A percentile compares a stretch with the other conserved stretches of the same genome.
These are phyloP conservation scores for Diplodia seriata DNA, from an alignment of 2,329 filamentous ascomycete species.

Conservation along the genomic window DNA sequence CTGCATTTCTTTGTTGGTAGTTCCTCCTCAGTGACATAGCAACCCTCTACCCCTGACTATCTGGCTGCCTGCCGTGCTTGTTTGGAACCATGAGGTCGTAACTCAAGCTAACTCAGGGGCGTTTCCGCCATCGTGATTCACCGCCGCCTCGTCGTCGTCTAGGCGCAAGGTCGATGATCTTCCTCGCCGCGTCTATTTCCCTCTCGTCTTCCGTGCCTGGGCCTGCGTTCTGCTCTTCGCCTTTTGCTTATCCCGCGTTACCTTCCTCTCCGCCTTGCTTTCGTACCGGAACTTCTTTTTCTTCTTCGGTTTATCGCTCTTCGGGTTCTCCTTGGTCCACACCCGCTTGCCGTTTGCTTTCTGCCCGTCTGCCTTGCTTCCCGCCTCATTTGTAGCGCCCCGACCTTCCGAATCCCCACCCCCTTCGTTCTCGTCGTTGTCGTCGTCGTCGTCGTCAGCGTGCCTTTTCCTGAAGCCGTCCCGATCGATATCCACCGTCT, in stretches of 20 bases:
- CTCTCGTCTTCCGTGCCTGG: slow-evolving; percentile 56
- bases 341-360: slow-evolving; percentile 54
- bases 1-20: slow-evolving; percentile 36
- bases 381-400: slow-evolving; percentile 44
- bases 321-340: slow-evolving; percentile 62
- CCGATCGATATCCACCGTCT: slow-evolving; percentile 80
- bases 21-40: slow-evolving; percentile 33
- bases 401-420: slow-evolving; percentile 35
- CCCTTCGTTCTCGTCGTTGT: slow-evolving; percentile 43
- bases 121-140: slow-evolving; percentile 3
- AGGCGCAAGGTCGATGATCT: neutral
- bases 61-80: slow-evolving; percentile 14
- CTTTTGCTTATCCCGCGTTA: slow-evolving; percentile 67
- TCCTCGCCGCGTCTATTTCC: slow-evolving; percentile 4
- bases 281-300: slow-evolving; percentile 96
- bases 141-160: neutral
- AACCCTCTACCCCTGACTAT: slow-evolving; percentile 31
- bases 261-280: slow-evolving; percentile 79
- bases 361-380: slow-evolving; percentile 46
- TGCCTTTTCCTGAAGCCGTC: slow-evolving; percentile 70
- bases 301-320: slow-evolving; percentile 65
- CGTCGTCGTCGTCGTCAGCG: slow-evolving; percentile 47
- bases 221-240: slow-evolving; percentile 75
- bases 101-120: slow-evolving; percentile 5
- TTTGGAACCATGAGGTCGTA: slow-evolving; percentile 12